A percentile compares a stretch with the other conserved stretches of the same genome.
These are phyloP conservation scores for Syncephalis fuscata DNA, from an alignment of 371 early-diverging fungal species.

Conservation along the genomic window DNA sequence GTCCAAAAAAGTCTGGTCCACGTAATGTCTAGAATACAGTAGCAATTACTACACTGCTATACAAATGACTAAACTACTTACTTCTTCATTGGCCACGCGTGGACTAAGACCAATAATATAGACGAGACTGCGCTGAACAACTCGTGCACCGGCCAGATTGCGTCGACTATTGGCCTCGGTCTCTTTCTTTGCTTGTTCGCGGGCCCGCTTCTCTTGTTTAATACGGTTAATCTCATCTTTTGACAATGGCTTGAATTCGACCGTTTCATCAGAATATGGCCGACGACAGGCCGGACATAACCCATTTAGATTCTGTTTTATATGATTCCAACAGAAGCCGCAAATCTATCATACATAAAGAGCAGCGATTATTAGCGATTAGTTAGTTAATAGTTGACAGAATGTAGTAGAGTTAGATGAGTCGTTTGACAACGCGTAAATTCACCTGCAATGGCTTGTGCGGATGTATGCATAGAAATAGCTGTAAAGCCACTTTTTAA, in stretches of 20 bases:
- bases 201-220: conserved; percentile 65
- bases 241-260: conserved; percentile 58
- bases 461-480: too few relatives aligned
- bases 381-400: too few relatives aligned
- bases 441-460: too few relatives aligned
- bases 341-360: conserved; percentile 59
- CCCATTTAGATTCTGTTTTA: conserved; percentile 80
- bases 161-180: conserved; percentile 68
- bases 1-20: conserved; percentile 85
- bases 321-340: conserved; percentile 97
- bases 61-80: conserved; percentile 11
- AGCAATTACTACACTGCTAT: neutral
- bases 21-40: conserved; percentile 35
- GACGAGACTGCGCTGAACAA: conserved; percentile 88
- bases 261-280: conserved; percentile 67
- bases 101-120: conserved; percentile 86
- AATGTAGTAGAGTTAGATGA: too few relatives aligned
- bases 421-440: too few relatives aligned
- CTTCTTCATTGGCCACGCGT: conserved; percentile 76
- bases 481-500: too few relatives aligned
- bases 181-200: conserved; percentile 78
- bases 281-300: conserved; percentile 89
- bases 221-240: conserved; percentile 24
- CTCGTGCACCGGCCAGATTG: conserved; percentile 79
- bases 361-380: too few relatives aligned